Conservation (phyloP, 306 rosid genomes). For the Ammopiptanthus mongolicus region DNA sequence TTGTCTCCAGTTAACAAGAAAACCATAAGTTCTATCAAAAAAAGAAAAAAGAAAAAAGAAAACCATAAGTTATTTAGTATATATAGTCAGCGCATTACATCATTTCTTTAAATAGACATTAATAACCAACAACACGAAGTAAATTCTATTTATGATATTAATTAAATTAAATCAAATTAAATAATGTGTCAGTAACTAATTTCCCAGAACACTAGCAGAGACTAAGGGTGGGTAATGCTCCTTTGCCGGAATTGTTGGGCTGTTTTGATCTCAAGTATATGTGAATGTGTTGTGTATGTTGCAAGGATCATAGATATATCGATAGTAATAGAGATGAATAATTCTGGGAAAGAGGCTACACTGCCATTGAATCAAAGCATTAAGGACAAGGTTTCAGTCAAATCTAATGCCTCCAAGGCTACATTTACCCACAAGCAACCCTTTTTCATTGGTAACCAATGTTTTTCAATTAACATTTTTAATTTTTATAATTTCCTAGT, state of each 20-base stretch:
- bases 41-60: no score
- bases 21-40: not conserved
- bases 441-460: conserved; percentile 64
- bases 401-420: conserved; percentile 15
- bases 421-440: conserved; percentile 47
- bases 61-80: not conserved
- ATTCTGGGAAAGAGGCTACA: not conserved
- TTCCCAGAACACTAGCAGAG: conserved; percentile 20
- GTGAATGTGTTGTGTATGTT: not conserved
- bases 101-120: not conserved
- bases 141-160: not conserved
- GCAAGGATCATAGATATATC: not conserved
- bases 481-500: not conserved
- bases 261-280: not conserved
- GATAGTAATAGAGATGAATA: not conserved
- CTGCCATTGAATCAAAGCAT: not conserved
- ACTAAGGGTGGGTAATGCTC: not conserved
- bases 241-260: not conserved
- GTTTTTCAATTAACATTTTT: not conserved
- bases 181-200: not conserved
- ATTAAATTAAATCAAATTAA: not conserved
- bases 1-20: no score
- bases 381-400: not conserved
- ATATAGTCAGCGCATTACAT: not conserved
- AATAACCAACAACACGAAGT: not conserved